Base-by-base conservation (phyloP, 2,329 filamentous ascomycete species). In the Phyllosticta citriasiana region DNA sequence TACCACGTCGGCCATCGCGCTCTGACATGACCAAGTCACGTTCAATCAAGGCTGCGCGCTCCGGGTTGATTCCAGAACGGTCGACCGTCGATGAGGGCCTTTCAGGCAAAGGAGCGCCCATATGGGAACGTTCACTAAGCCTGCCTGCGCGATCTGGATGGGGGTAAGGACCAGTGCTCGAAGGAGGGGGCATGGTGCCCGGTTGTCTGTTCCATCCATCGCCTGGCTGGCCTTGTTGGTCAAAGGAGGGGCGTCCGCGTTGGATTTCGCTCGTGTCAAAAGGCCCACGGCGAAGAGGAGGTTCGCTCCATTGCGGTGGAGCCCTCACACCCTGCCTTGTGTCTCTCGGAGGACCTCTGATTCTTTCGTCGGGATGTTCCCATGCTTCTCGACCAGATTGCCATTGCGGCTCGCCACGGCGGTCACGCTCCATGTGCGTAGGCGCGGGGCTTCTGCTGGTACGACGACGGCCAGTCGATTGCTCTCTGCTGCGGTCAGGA, bases 11-110 rank as follows among this genome's bases (percentile, higher is more conserved):
- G 53, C 51, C 63, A 55, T 72, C 71, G 56, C 69, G 66, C n/a
- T 53, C 59, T 26, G 59, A 6, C 14, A n/a, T n/a, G 14, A 64
- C 64, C 57, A 68, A 63, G 16, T 73, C 70, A 6, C 63, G 67
- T 30, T 73, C 71, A 52, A 79, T 76, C 40, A 77, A 63, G 14
- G 76, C 74, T 62, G 75, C 71, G 22, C 77, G 75, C 19, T 73
- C 76, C 10, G 77, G 76, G 59, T 79, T 78, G 51, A 79, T 71
- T 25, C 58, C 59, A 22, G n/a, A 40, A 30, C 61, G 61, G 26
- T 60, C 55, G 4, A 35, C 27, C 4, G 61, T 19, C 19, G 14
- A 51, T 55, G 62, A 50, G 0, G 57, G 57, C 24, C 55, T 57
- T 14, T 60, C 54, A n/a, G 57, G 53, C 22, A 54, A 40, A 14